Base-by-base conservation (phyloP, 148 eudicot genomes). In the Chenopodium quinoa region DNA sequence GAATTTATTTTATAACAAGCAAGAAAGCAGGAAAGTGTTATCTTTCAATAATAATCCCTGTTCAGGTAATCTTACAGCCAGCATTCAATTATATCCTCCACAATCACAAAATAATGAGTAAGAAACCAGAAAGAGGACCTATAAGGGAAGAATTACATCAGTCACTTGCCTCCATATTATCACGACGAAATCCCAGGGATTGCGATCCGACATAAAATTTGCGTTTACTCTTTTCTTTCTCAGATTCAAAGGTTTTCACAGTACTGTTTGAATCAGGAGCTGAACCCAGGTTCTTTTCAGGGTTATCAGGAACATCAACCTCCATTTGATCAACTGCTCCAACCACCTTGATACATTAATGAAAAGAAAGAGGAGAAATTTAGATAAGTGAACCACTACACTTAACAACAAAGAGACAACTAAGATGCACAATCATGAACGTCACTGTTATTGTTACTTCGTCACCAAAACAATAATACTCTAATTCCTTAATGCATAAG, bases 281-380 rank as follows among this genome's bases (percentile, higher is more conserved):
- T 79, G 92, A 85, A 40, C 86, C 92, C 60, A 93, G 75, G 79
- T 88, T 90, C 80, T 88, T 90, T 46, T 93, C 98, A 32, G 90
- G 81, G 83, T 86, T 87, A 77, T 90, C 93, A 82, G 90, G 79
- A 62, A 88, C 94, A 74, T 96, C 99, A 83, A 89, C 88, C 71
- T 93, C 99, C 97, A 94, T 93, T 85, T 86, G 95, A 81, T 96
- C 97, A 78, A 92, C 79, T 73, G 97, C 82, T 71, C 99, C 99
- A 79, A 94, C 98, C 75, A 92, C 98, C 99, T 96, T 58, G 12
- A 87, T 31, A 40, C 63, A 84, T 76, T 73, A 82, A 23, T 37
- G 32, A 68, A 65, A 9, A 58, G 71, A 29, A 68, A 68, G 2
- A 62, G 4, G 7, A 79, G 13, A 75, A 80, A 46, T 29, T 46